A percentile compares a stretch with the other conserved stretches of the same genome.
phyloP scores from a whole-genome alignment of 768 basidiomycete genomes.

The Termitomyces sp. region DNA sequence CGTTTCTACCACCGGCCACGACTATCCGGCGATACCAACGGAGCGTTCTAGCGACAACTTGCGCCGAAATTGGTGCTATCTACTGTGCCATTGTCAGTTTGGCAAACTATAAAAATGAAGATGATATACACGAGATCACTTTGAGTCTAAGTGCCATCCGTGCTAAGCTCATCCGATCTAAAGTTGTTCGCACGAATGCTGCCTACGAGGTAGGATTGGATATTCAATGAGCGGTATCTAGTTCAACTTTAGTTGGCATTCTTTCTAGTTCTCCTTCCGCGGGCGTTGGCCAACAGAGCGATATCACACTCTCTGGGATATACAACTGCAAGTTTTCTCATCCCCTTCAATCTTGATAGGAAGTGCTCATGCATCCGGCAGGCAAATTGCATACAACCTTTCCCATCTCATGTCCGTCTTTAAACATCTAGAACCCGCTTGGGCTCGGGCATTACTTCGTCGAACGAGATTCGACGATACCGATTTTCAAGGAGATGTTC shows the following conservation, averaged over 20 bases:
- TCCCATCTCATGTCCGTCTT: slow-evolving; percentile 73
- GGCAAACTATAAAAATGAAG: slow-evolving; percentile 50
- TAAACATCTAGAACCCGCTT: slow-evolving; percentile 67
- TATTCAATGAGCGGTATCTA: background rate
- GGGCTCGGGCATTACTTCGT: slow-evolving; percentile 72
- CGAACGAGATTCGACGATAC: slow-evolving; percentile 73
- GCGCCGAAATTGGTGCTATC: slow-evolving; percentile 60
- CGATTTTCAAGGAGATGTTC: slow-evolving; percentile 79
- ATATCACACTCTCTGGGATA: slow-evolving; percentile 62
- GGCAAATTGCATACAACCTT: slow-evolving; percentile 64
- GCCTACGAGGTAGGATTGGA: slow-evolving; percentile 52
- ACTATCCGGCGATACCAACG: slow-evolving; percentile 75
- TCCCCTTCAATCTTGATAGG: background rate
- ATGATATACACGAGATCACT: slow-evolving; percentile 50
- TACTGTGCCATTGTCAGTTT: slow-evolving; percentile 77
- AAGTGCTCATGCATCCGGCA: slow-evolving; percentile 19
- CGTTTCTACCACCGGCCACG: slow-evolving; percentile 67
- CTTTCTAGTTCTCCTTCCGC: slow-evolving; percentile 61
- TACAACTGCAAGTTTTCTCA: slow-evolving; percentile 51
- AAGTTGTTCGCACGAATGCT: slow-evolving; percentile 51
- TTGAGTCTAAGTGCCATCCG: slow-evolving; percentile 70
- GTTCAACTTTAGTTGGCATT: background rate
- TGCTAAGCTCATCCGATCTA: slow-evolving; percentile 63
- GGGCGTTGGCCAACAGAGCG: slow-evolving; percentile 80
- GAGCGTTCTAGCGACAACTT: slow-evolving; percentile 60